Evolutionary conservation across 176 grass and related monocot genomes (phyloP).

Genomic region (Echinochloa phyllopogon): DNA sequence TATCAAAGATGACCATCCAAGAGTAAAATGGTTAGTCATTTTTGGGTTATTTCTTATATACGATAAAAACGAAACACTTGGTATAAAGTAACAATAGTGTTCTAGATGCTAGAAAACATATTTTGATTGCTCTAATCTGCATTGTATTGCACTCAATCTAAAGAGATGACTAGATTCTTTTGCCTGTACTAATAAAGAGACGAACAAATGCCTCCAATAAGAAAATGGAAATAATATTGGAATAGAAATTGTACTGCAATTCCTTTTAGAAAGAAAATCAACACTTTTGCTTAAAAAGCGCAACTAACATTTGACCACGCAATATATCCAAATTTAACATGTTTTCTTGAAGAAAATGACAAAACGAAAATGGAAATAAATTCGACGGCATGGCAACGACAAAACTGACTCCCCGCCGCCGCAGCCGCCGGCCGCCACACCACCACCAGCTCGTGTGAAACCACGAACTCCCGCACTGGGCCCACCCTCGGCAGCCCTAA

Average conservation of each 20-base stretch:
- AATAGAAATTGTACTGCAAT: not conserved
- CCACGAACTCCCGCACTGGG: not conserved
- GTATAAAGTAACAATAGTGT: no score
- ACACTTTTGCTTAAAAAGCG: not conserved
- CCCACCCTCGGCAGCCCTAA: not conserved
- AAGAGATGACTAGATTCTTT: no score
- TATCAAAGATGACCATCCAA: no score
- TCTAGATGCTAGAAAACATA: no score
- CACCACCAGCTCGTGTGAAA: constrained; percentile 20
- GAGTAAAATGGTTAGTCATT: no score
- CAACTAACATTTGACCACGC: not conserved
- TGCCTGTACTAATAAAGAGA: no score
- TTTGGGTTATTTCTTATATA: no score
- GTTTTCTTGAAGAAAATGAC: not conserved
- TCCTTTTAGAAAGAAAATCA: not conserved
- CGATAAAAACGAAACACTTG: no score
- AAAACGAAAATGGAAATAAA: not conserved
- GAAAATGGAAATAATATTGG: not conserved
- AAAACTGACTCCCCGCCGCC: not conserved
- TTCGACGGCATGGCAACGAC: not conserved
- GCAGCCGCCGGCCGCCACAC: not conserved
- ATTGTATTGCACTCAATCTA: no score
- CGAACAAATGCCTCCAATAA: no score
- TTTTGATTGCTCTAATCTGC: no score
- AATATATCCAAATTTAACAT: not conserved